Percentiles rank a stretch among this genome's conserved stretches.
phyloP scores from a whole-genome alignment of 192 early-diverging fungal genomes.

The Podila epicladia region DNA sequence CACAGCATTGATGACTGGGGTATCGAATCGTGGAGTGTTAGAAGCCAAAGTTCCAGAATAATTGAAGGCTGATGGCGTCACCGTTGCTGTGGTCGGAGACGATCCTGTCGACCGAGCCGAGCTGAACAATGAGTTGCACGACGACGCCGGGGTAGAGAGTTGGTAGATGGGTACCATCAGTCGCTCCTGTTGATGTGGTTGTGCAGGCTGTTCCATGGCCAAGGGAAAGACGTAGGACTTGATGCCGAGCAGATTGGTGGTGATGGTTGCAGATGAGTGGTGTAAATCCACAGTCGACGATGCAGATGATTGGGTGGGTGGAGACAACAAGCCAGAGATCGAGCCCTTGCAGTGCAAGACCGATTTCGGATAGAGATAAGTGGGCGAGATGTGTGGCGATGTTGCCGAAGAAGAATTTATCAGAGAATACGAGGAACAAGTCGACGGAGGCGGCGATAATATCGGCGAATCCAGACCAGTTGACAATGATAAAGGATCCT shows the following conservation, averaged over 20 bases:
- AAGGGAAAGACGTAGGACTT: slow-evolving; percentile 2
- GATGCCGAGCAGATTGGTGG: slow-evolving; percentile 9
- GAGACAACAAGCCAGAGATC: slow-evolving; percentile 1
- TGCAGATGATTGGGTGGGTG: slow-evolving; percentile 27
- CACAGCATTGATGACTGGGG: too few species aligned
- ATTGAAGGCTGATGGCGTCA: too few species aligned
- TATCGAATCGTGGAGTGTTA: too few species aligned
- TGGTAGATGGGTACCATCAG: not conserved
- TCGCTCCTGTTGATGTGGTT: slow-evolving; percentile 6
- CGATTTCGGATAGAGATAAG: slow-evolving; percentile 13
- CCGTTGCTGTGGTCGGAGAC: not conserved
- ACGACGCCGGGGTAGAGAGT: not conserved
- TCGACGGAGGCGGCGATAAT: not conserved
- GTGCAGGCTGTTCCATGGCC: slow-evolving; percentile 2
- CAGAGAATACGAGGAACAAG: not conserved
- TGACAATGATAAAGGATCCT: too few species aligned
- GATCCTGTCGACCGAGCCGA: not conserved
- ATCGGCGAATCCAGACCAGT: too few species aligned
- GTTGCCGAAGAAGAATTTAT: not conserved
- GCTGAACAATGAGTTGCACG: not conserved
- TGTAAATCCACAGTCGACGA: slow-evolving; percentile 21
- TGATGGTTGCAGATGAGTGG: slow-evolving; percentile 28
- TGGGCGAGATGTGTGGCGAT: not conserved
- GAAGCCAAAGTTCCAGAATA: too few species aligned
- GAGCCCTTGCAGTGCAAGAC: slow-evolving; percentile 5